phyloP scores from a whole-genome alignment of 2,329 filamentous ascomycete genomes.

The Colletotrichum neosansevieriae region DNA sequence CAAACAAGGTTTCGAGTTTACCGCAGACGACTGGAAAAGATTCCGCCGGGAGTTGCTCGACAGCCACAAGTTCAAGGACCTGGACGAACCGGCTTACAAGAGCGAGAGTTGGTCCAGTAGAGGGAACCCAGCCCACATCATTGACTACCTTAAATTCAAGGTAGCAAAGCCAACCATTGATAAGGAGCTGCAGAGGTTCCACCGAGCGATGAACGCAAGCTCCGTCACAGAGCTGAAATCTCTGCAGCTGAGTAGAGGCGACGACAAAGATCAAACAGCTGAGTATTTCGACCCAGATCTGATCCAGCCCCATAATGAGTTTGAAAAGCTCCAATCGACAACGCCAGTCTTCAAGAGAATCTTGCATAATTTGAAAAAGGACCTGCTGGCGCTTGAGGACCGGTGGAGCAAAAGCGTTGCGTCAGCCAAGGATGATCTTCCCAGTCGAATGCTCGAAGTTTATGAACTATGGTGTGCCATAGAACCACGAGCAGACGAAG shows the following conservation, averaged over 20 bases:
- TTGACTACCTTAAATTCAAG: conserved; percentile 72
- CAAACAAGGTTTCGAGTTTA: conserved; percentile 67
- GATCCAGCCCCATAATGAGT: conserved; percentile 48
- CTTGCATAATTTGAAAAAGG: conserved; percentile 48
- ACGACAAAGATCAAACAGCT: conserved; percentile 8
- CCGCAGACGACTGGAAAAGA: conserved; percentile 52
- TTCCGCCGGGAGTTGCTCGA: conserved; percentile 49
- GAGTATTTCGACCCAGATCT: conserved; percentile 54
- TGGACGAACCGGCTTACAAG: conserved; percentile 60
- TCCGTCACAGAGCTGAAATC: not conserved
- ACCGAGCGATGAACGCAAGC: conserved; percentile 36
- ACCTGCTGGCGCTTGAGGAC: conserved; percentile 47
- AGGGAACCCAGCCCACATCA: conserved; percentile 59
- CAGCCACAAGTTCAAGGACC: not conserved
- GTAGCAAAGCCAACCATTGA: conserved; percentile 60
- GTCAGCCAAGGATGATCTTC: conserved; percentile 37
- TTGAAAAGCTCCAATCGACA: conserved; percentile 46
- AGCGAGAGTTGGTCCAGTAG: conserved; percentile 47
- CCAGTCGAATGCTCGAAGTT: conserved; percentile 49
- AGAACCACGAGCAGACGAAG: conserved; percentile 44
- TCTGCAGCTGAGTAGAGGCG: not conserved
- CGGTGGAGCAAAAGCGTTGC: conserved; percentile 49
- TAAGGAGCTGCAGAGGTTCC: conserved; percentile 51
- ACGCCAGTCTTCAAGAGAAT: conserved; percentile 49
- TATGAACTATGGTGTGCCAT: conserved; percentile 59